Evolutionary conservation across 1,284 basidiomycete species (phyloP), one percentile per base, ranked within the genome.

Genomic region (Cryptococcus jaspeensis): DNA sequence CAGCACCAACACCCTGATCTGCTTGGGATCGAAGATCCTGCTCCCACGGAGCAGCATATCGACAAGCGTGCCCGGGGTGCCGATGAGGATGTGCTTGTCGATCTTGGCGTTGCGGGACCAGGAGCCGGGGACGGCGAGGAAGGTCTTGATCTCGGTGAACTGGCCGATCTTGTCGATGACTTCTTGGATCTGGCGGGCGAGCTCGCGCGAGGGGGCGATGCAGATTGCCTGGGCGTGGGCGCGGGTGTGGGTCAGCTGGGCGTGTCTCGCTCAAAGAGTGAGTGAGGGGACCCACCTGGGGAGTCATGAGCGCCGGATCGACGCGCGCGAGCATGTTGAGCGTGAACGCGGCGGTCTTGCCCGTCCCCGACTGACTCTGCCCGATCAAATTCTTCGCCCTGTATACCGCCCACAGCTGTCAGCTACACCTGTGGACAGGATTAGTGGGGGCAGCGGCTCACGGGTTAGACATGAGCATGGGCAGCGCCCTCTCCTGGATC

Each of bases 331-430:
- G 84, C 94, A 99, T 99, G 28, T 94, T 94, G 53, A 99, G 83
- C 13, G 94, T 90, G 75, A 99, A 99, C 2, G 96, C 96, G 6
- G 96, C 96, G 3, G 96, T 99, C 81, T 99, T 99, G 55, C 96
- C 96, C 8, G 96, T 99, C 42, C 96, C 96, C 23, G 96, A 99
- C 75, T 99, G 96, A 49, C 93, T 97, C 80, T 99, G 96, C 11
- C 93, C 96, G 76, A 99, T 99, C 87, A 99, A 95, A 79, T 99
- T 99, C 28, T 49, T 56, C 87, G 88, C 38, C 4, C n/a, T 25
- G 38, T 58, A n/a, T n/a, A n/a, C 9, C 55, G 47, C 43, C 41
- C 6, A 15, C 15, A 44, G 20, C 16, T 11, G 5, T n/a, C 18
- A 41, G 35, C 38, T 23, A 20, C 7, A 44, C n/a, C n/a, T n/a